Conservation (phyloP, 208 protist genomes). For the Acanthamoeba sp. region DNA sequence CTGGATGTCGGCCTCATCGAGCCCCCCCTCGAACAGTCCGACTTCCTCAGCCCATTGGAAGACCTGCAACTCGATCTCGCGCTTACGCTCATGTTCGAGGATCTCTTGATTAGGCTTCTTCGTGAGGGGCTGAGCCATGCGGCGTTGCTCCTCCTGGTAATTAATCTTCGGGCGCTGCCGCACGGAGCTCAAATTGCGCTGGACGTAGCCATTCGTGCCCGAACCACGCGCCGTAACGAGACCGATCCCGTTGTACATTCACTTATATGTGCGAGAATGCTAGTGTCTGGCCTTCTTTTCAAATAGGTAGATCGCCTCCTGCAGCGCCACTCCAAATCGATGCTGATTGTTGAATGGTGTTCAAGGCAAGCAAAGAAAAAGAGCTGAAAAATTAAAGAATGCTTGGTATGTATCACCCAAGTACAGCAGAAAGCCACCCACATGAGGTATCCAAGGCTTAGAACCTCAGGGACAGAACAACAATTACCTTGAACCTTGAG, state of each 20-base stretch:
- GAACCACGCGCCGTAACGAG: slow-evolving; percentile 88
- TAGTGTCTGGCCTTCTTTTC: too few species aligned
- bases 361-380: not conserved
- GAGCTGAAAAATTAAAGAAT: too few species aligned
- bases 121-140: not conserved
- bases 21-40: slow-evolving; percentile 71
- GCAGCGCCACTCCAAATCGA: too few species aligned
- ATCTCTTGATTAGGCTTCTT: slow-evolving; percentile 83
- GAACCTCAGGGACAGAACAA: too few species aligned
- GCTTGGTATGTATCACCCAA: too few species aligned
- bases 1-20: slow-evolving; percentile 75
- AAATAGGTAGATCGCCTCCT: too few species aligned
- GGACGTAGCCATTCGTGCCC: slow-evolving; percentile 91
- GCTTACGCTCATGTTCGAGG: slow-evolving; percentile 85
- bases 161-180: slow-evolving; percentile 29
- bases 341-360: too few species aligned
- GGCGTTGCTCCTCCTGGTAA: not conserved
- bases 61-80: slow-evolving; percentile 84
- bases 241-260: slow-evolving; percentile 92
- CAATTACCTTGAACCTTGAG: too few species aligned
- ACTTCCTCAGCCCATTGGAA: slow-evolving; percentile 76
- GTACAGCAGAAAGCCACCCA: too few species aligned
- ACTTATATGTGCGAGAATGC: not conserved
- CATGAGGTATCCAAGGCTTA: too few species aligned
- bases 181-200: slow-evolving; percentile 84